A percentile compares a stretch with the other conserved stretches of the same genome.
Evolutionary conservation across 2,329 filamentous ascomycete genomes (phyloP).

Genomic region (Epicoccum nigrum): DNA sequence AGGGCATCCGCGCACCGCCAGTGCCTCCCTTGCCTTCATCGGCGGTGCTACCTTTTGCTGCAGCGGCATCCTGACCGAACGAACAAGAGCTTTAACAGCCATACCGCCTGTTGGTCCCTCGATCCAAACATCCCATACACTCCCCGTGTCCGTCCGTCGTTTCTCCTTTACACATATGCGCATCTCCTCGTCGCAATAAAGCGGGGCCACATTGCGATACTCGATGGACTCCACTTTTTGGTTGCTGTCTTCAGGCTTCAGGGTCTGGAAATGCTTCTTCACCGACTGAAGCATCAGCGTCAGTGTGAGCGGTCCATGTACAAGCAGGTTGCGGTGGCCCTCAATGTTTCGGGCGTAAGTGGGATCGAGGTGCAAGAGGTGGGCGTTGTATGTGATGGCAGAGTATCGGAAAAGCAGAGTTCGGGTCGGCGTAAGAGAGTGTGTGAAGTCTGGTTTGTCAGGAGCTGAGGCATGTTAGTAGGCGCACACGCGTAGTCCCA

Average conservation of each 20-base stretch:
- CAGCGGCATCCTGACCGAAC: constrained; percentile 4
- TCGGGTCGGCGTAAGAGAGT: constrained; percentile 69
- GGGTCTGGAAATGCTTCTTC: constrained; percentile 30
- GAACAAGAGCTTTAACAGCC: constrained; percentile 52
- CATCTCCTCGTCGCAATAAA: constrained; percentile 76
- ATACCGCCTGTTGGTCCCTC: constrained; percentile 50
- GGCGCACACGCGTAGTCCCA: background rate
- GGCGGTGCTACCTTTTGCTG: background rate
- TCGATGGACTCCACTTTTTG: constrained; percentile 64
- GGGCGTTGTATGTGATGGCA: constrained; percentile 85
- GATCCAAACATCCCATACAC: constrained; percentile 49
- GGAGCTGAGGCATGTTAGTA: constrained; percentile 51
- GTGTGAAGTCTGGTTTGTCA: constrained; percentile 59
- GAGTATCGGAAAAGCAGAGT: constrained; percentile 87
- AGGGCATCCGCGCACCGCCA: no score
- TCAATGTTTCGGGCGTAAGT: constrained; percentile 73
- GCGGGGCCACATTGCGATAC: constrained; percentile 81
- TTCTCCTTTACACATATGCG: constrained; percentile 68
- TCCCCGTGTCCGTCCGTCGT: constrained; percentile 25
- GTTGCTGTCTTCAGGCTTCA: background rate
- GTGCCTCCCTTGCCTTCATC: no score
- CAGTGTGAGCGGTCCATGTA: constrained; percentile 85
- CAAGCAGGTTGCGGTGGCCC: constrained; percentile 74
- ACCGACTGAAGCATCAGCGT: constrained; percentile 77
- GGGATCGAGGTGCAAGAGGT: constrained; percentile 84